Base-by-base conservation (phyloP, 2,329 filamentous ascomycete genomes). In the Lachnellula hyalina region DNA sequence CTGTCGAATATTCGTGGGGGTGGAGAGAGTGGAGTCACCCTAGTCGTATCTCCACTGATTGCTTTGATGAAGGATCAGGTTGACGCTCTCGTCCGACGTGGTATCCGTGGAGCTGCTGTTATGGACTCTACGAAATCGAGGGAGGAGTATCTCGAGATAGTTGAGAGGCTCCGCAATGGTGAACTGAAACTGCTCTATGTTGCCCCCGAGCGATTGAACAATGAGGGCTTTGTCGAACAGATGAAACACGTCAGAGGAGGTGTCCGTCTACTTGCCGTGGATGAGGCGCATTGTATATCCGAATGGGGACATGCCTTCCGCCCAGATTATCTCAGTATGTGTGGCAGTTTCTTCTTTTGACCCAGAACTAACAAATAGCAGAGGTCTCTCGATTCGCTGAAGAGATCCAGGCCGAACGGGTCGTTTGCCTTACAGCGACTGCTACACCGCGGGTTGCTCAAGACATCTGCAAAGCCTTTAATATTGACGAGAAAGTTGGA, bases 31-130 rank as follows among this genome's bases (percentile, higher is more conserved):
- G 82, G 79, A 5, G 75, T 82, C 57, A 82, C 78, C 1, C 72
- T 83, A 5, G 77, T 83, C 2, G 77, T 82, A 2, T 83, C 78
- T 0, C 79, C 79, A 0, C 67, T 83, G 3, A 79, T 83, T 50
- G 79, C 79, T 2, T 63, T 83, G 51, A 83, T 83, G 80, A 83
- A 83, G 62, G 80, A 84, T 57, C 81, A 84, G 59, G 79, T 82
- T 0, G 80, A 84, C 59, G 75, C 76, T 1, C 70, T 84, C 19
- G 70, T 73, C 47, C 71, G 71, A 9, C 73, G 74, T 28, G 76
- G 76, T 0, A 75, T 84, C 9, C 62, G 74, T 5, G 36, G 36
- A 9, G 82, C 80, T 8, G 81, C 79, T 2, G 76, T 75, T 6
- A 68, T 83, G 11, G 79, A 84, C 62, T 84, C 80, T 0, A 79